Percentiles rank a stretch among this genome's conserved stretches.
Conservation (phyloP, 257 asterid species). For the Cordia subcordata region DNA sequence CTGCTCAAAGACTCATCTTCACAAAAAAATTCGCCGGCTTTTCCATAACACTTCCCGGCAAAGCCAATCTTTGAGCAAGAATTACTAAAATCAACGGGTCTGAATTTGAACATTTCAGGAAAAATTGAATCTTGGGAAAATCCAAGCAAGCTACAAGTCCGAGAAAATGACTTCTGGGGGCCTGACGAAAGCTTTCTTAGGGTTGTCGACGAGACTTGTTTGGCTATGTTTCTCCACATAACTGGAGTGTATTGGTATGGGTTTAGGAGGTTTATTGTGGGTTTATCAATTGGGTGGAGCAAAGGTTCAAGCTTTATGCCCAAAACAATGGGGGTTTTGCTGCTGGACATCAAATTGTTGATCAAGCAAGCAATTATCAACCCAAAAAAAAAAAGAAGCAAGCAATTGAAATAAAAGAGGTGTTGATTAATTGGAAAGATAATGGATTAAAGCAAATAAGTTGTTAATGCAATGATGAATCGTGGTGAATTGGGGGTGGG, state of each 20-base stretch:
- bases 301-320: slow-evolving; percentile 28
- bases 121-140: slow-evolving; percentile 28
- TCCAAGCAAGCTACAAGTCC: slow-evolving; percentile 38
- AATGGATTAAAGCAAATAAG: background rate
- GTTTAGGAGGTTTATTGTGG: slow-evolving; percentile 13
- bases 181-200: slow-evolving; percentile 11
- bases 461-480: background rate
- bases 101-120: slow-evolving; percentile 22
- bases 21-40: slow-evolving; percentile 10
- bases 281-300: slow-evolving; percentile 22
- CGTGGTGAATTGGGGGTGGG: slow-evolving; percentile 1
- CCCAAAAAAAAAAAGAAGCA: background rate
- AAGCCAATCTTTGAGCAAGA: slow-evolving; percentile 22
- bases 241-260: slow-evolving; percentile 33
- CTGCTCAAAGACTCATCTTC: slow-evolving; percentile 23
- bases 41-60: slow-evolving; percentile 29
- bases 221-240: slow-evolving; percentile 73
- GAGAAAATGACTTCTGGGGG: slow-evolving; percentile 20
- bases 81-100: slow-evolving; percentile 28
- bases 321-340: slow-evolving; percentile 32
- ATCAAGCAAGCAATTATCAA: too few species aligned
- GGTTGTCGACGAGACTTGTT: slow-evolving; percentile 34
- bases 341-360: slow-evolving; percentile 70
- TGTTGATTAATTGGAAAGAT: background rate
- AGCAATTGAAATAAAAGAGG: background rate